Evolutionary conservation across 148 eudicot species (phyloP), one percentile per base, ranked within the genome.

Genomic region (Euryodendron excelsum): DNA sequence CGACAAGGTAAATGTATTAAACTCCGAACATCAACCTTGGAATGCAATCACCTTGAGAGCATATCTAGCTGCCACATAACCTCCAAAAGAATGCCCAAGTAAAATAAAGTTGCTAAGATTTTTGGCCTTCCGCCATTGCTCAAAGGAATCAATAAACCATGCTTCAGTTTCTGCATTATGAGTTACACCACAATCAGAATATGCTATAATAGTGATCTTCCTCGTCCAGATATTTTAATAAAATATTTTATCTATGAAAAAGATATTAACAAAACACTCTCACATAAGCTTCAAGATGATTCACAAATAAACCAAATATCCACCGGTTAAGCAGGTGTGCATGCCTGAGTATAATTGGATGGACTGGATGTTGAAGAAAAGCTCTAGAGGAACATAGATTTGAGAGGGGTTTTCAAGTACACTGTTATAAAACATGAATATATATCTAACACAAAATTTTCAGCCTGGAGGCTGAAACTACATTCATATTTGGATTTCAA

Each of bases 21-120:
- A 69, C 64, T 37, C 44, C 17, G 56, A 78, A 79, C 58, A 11
- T 63, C n/a, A 64, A 30, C 21, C 74, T 11, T 64, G 39, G 60
- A 77, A 80, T 62, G 50, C 33, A 72, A 56, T 64, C 80, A 90
- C 99, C 92, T 95, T 93, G 71, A 90, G 90, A 33, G 99, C 97
- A 88, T 95, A 95, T 87, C 90, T 93, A 60, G 99, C 82, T 71
- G 97, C 99, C 81, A 95, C 90, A 85, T 91, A 95, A 69, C 99
- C 99, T 81, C 99, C 99, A 83, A 95, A 91, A 50, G 99, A 95
- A 83, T 95, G 99, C 34, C 99, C 99, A 78, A 95, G 96, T 76
- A 95, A 90, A 76, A 95, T 85, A 76, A 95, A 93, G 78, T 85
- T 89, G 82, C 81, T 79, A 65, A 95, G 93, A 45, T 93, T 89